Evolutionary conservation across 2,329 filamentous ascomycete species (phyloP), one percentile per base, ranked within the genome.

Genomic region (Clonostachys solani): DNA sequence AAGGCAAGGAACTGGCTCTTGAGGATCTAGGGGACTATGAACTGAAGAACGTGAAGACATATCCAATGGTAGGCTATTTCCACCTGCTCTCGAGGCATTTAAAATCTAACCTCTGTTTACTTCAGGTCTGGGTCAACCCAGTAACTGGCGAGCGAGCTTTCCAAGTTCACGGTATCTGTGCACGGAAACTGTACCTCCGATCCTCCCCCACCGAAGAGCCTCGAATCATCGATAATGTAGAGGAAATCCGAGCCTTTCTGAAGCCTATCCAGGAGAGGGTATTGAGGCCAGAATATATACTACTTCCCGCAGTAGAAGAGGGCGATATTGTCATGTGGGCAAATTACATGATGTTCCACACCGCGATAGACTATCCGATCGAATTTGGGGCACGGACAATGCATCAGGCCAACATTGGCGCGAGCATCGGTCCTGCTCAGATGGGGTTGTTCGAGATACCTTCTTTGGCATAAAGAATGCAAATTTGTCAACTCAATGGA

Each of bases 251-350:
- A 4, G 49, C 47, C 2, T 63, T 64, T 38, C 49, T 73, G 6
- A 59, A 60, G 33, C 52, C 54, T 5, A 66, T 71, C 42, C 69
- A 72, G 49, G 58, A 65, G 47, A 58, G 69, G 6, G 62, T 72
- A 29, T 50, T 73, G 17, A 59, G 58, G 47, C 71, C 71, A 0
- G 71, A 73, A 52, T 70, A 69, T 48, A 62, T 74, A 42, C 55
- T 68, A 49, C 55, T 69, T 6, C 66, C 66, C 1, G 57, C 56
- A 7, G 49, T 65, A 2, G 66, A 71, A 5, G 66, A 72, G 42
- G 71, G 72, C 2, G 72, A 74, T 51, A 62, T 74, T n/a, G 56
- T 65, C 37, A 63, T 71, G 54, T 72, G 68, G 68, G 66, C 68
- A 38, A 73, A 73, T 53, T 71, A 65, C 48, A 63, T 65, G 46